Conservation (phyloP, 2,329 filamentous ascomycete species). For the Leptographium radiaticola region DNA sequence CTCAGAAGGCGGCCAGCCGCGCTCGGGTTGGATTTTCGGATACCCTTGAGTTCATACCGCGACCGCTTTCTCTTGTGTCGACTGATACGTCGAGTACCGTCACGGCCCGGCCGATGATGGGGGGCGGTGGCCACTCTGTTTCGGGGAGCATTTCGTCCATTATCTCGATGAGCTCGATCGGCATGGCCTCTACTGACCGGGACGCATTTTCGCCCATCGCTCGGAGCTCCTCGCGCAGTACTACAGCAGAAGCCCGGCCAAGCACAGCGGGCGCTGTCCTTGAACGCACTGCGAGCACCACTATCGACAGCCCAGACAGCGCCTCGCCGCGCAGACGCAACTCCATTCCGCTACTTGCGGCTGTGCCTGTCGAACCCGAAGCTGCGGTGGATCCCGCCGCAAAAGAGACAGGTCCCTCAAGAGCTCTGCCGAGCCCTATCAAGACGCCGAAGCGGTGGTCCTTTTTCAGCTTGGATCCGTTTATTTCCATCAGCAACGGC, state of each 20-base stretch:
- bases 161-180: conserved; percentile 41
- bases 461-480: conserved; percentile 48
- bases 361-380: conserved; percentile 23
- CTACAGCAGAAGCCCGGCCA: conserved; percentile 38
- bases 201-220: conserved; percentile 23
- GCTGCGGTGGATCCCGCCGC: conserved; percentile 13
- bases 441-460: conserved; percentile 46
- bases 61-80: conserved; percentile 72
- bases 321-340: conserved; percentile 38
- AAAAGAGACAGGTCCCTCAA: conserved; percentile 1
- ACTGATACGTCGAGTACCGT: conserved; percentile 71
- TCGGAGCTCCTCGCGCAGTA: conserved; percentile 26
- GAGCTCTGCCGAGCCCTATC: conserved; percentile 32
- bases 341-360: conserved; percentile 42
- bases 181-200: conserved; percentile 26
- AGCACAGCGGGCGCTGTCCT: conserved; percentile 61
- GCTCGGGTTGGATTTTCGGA: conserved; percentile 74
- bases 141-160: conserved; percentile 73
- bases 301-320: conserved; percentile 18
- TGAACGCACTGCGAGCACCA: conserved; percentile 32
- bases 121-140: conserved; percentile 44
- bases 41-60: conserved; percentile 68
- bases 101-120: conserved; percentile 41
- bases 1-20: conserved; percentile 23
- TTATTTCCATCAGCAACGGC: conserved; percentile 22